A percentile compares a stretch with the other conserved stretches of the same genome.
These are phyloP conservation scores for Pleurotus tuber-regium DNA, from an alignment of 768 basidiomycete species.

Conservation along the genomic window DNA sequence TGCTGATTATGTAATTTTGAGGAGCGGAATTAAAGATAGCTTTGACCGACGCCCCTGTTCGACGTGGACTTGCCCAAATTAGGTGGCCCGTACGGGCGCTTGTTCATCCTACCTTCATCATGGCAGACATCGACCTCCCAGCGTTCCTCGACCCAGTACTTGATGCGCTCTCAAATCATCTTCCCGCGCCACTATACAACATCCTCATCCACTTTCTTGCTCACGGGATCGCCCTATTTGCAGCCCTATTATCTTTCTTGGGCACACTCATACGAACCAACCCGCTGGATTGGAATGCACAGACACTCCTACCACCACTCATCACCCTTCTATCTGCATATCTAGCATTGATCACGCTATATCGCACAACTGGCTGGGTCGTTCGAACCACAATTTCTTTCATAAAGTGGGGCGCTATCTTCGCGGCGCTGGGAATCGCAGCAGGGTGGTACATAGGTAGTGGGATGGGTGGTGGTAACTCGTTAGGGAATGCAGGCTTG, in stretches of 20 bases:
- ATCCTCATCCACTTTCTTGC: constrained; percentile 50
- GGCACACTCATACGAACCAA: constrained; percentile 45
- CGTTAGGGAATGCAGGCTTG: constrained; percentile 33
- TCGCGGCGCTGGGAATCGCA: constrained; percentile 51
- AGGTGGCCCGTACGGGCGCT: too few species aligned
- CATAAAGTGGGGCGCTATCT: constrained; percentile 72
- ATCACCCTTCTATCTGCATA: constrained; percentile 73
- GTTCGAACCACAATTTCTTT: constrained; percentile 65
- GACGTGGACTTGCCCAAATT: too few species aligned
- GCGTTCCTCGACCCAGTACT: constrained; percentile 53
- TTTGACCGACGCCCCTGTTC: neutral
- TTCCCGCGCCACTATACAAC: constrained; percentile 57
- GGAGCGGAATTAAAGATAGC: too few species aligned
- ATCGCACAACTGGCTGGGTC: constrained; percentile 77
- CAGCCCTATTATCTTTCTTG: constrained; percentile 47
- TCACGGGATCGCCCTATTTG: constrained; percentile 47
- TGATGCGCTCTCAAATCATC: constrained; percentile 46
- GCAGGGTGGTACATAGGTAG: constrained; percentile 51
- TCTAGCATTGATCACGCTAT: constrained; percentile 71
- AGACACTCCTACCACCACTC: constrained; percentile 69
- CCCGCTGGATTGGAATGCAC: constrained; percentile 63
- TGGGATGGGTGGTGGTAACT: constrained; percentile 26
- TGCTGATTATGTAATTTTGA: too few species aligned
- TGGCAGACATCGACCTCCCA: constrained; percentile 36
- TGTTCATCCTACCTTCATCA: constrained; percentile 1